These are phyloP conservation scores for Cercospora citrullina DNA, from an alignment of 2,329 filamentous ascomycete genomes.

Conservation along the genomic window DNA sequence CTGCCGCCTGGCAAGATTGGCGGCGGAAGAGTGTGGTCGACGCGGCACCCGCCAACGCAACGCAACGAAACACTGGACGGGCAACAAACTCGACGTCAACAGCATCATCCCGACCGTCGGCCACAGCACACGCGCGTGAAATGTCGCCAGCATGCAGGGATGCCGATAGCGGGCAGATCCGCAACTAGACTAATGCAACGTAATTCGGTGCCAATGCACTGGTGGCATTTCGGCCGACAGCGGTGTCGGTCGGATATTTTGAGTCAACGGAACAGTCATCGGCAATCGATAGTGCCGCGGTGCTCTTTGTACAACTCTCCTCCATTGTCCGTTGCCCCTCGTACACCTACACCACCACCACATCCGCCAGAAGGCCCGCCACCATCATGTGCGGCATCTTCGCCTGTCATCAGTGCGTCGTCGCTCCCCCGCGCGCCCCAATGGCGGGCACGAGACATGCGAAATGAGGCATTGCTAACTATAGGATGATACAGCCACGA, in stretches of 20 bases:
- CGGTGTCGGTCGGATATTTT: conserved; percentile 4
- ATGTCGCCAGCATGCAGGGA: background rate
- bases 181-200: background rate
- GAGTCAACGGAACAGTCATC: conserved; percentile 7
- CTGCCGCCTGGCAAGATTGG: conserved; percentile 1
- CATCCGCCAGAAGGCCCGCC: conserved; percentile 3
- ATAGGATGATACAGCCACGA: conserved; percentile 62
- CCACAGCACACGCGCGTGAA: background rate
- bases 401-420: conserved; percentile 77
- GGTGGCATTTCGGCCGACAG: background rate
- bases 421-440: conserved; percentile 68
- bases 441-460: conserved; percentile 54
- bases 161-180: background rate
- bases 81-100: conserved; percentile 2
- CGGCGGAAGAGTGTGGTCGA: background rate
- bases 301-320: background rate
- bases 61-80: background rate
- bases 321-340: background rate
- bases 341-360: background rate
- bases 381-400: conserved; percentile 93
- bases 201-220: background rate
- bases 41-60: background rate
- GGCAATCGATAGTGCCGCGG: background rate
- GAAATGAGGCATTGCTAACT: conserved; percentile 20
- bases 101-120: background rate